Base-by-base conservation (phyloP, 805 yeast genomes). In the Candida orba region DNA sequence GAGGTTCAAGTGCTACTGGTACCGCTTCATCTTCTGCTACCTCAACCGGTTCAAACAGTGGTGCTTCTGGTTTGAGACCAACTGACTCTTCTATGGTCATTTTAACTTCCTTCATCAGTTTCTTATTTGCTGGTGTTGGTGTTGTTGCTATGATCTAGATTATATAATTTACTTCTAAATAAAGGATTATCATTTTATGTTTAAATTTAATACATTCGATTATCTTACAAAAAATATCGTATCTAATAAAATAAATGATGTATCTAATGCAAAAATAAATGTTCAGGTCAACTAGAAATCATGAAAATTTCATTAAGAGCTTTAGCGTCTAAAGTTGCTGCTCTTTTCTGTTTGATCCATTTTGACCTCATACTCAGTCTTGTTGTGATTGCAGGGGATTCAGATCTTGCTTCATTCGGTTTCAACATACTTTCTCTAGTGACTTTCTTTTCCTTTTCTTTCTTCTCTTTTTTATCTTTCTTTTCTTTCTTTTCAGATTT, bases 221-320 rank as follows among this genome's bases (percentile, higher is more conserved):
- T 27, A 8, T 27, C 29, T 27, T 27, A 27, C 29, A 9, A 27
- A 12, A 10, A 12, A 9, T 10, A 13, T 27, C 5, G 9, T 10
- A 9, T 27, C 5, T n/a, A n/a, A n/a, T n/a, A n/a, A 10, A 27
- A 27, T 27, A 27, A 27, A 27, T 27, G 29, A 6, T 25, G 27
- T 25, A 25, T 27, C 12, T 13, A 6, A 27, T 27, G 29, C 29
- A 27, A 27, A 20, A 20, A 20, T 20, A 20, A 20, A 20, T 27
- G 23, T n/a, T 14, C 15, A 9, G 22, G 10, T 18, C 61, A 68
- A 49, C 71, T 74, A 24, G 83, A 69, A 38, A 89, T 77, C 97
- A 91, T 91, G 59, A 91, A 86, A 45, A 91, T 91, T 64, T 91
- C 98, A 53, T 86, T 88, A 49, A 91, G 72, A 13, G 96, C 89